phyloP scores from a whole-genome alignment of 2,329 filamentous ascomycete species.

The Scopulariopsis brevicaulis region DNA sequence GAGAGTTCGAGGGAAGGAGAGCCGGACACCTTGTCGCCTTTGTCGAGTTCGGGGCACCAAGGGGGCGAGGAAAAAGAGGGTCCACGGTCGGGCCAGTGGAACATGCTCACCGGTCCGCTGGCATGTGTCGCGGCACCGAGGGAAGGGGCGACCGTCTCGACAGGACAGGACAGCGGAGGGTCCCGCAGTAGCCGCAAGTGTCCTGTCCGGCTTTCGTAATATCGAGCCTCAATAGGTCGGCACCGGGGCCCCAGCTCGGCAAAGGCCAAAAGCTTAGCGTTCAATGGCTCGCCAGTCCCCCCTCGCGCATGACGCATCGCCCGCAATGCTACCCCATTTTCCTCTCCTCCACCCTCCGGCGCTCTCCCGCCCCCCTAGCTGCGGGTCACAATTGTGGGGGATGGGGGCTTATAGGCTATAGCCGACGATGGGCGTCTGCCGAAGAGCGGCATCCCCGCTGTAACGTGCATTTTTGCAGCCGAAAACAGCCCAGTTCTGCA shows the following conservation, averaged over 20 bases:
- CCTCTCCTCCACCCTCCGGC: not conserved
- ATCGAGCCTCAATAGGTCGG: not conserved
- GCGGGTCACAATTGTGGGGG: not conserved
- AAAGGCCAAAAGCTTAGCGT: not conserved
- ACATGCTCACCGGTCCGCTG: not conserved
- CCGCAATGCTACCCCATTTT: not conserved
- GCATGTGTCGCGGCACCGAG: not conserved
- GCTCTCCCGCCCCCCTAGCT: not conserved
- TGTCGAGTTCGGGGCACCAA: not conserved
- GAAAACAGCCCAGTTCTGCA: conserved; percentile 2
- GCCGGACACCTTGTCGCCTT: not conserved
- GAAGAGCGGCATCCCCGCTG: not conserved
- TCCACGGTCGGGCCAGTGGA: conserved; percentile 2
- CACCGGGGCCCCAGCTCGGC: not conserved
- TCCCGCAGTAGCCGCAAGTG: not conserved
- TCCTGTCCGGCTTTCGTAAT: not conserved
- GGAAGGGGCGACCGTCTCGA: not conserved
- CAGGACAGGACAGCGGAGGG: not conserved
- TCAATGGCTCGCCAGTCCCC: not conserved
- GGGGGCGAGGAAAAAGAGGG: not conserved
- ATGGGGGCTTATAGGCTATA: not conserved
- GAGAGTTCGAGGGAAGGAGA: not conserved
- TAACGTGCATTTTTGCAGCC: not conserved
- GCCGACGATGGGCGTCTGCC: not conserved
- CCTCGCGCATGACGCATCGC: not conserved